A percentile compares a stretch with the other conserved stretches of the same genome.
Conservation (phyloP, 768 basidiomycete species). For the Macrolepiota albuminosa region DNA sequence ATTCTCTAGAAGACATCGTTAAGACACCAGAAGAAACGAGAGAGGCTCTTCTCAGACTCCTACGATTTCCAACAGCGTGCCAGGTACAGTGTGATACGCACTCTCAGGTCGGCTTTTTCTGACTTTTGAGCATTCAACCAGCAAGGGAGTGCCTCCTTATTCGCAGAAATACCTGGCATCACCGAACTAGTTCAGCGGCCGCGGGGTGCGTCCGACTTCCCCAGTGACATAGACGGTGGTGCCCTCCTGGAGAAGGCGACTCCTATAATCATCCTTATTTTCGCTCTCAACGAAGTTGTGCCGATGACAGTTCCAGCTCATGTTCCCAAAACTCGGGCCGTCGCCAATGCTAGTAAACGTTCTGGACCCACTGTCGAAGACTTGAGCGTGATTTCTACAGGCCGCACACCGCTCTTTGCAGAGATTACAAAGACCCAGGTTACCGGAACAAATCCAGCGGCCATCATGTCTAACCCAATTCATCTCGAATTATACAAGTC, state of each 20-base stretch:
- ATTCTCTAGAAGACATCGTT: slow-evolving; percentile 28
- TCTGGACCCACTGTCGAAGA: slow-evolving; percentile 54
- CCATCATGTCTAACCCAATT: slow-evolving; percentile 13
- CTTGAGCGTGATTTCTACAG: slow-evolving; percentile 35
- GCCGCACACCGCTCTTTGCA: slow-evolving; percentile 46
- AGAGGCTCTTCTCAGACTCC: slow-evolving; percentile 33
- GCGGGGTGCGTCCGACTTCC: not conserved
- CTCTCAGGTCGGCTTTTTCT: not conserved
- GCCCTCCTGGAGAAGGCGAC: slow-evolving; percentile 33
- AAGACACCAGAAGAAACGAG: slow-evolving; percentile 32
- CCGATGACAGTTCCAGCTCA: slow-evolving; percentile 43
- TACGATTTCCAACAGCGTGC: slow-evolving; percentile 35
- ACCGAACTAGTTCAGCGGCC: not conserved
- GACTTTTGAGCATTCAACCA: not conserved
- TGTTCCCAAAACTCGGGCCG: slow-evolving; percentile 43
- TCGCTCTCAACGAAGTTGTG: slow-evolving; percentile 44
- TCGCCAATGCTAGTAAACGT: slow-evolving; percentile 38
- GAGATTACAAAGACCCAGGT: slow-evolving; percentile 25
- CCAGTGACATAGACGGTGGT: slow-evolving; percentile 8
- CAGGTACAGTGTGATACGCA: slow-evolving; percentile 1
- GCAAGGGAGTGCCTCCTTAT: not conserved
- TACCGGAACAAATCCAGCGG: slow-evolving; percentile 2
- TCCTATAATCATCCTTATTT: slow-evolving; percentile 48
- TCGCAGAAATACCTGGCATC: not conserved
- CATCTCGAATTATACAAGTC: slow-evolving; percentile 28